These are phyloP conservation scores for Lyophyllum semitale DNA, from an alignment of 768 basidiomycete genomes.

Conservation along the genomic window DNA sequence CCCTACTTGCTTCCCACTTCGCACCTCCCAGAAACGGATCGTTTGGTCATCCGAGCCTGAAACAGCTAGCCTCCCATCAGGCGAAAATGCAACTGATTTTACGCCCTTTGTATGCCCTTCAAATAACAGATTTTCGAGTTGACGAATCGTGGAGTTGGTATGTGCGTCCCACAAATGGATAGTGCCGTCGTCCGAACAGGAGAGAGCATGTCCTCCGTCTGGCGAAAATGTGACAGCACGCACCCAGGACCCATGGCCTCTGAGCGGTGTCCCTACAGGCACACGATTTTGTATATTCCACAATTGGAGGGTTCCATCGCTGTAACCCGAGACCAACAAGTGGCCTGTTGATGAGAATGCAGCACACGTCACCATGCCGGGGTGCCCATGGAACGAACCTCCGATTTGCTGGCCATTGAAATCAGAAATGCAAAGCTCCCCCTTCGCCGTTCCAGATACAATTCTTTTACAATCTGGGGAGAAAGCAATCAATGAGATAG, in stretches of 20 bases:
- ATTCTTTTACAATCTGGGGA: background rate
- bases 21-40: conserved; percentile 19
- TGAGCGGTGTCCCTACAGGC: too few relatives aligned
- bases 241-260: background rate
- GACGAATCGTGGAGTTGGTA: background rate
- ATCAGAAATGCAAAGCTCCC: background rate
- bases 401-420: background rate
- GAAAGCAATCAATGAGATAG: background rate
- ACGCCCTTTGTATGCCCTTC: background rate
- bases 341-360: background rate
- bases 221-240: background rate
- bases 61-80: conserved; percentile 15
- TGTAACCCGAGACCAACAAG: background rate
- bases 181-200: background rate
- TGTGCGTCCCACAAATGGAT: background rate
- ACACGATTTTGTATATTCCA: background rate
- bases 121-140: too few relatives aligned
- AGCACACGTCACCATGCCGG: background rate
- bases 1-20: conserved; percentile 3
- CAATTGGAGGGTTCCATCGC: background rate
- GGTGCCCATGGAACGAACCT: background rate
- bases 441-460: background rate
- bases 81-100: conserved; percentile 13
- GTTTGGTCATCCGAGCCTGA: conserved; percentile 12
- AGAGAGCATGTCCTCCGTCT: background rate